Base-by-base conservation (phyloP, 441 rosid genomes). In the Euphorbia neoarborescens region DNA sequence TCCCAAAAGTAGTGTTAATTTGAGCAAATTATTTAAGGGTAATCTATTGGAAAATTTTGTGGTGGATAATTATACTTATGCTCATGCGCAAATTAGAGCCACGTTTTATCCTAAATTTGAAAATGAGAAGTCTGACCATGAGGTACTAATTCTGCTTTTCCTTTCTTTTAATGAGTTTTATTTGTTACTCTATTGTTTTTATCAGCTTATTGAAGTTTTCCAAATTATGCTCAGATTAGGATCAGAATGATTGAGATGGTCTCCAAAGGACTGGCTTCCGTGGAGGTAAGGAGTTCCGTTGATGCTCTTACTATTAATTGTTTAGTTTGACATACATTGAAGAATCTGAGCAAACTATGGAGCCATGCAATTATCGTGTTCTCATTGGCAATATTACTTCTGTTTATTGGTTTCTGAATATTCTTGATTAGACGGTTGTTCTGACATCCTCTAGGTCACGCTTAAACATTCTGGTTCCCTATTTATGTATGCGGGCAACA, bases 401-500 rank as follows among this genome's bases (percentile, higher is more conserved):
- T 59, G 37, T 32, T 66, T 10, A 74, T 28, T 57, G n/a, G 19
- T 30, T 44, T 64, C 30, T 7, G 60, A 12, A 48, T 32, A 60
- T 37, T 40, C 32, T 66, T 72, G 68, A 70, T 48, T 57, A 50
- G 24, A 54, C 67, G 66, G 64, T 53, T 66, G 46, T 60, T 14
- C n/a, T 79, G 58, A 71, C 62, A 60, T 75, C 64, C 62, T 63
- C 71, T 85, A 94, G 99, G 99, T 94, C 67, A 83, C 97, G 10
- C 91, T 91, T 51, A 94, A 94, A 82, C 97, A 94, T 71, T 94
- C 99, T 58, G 99, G 99, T 66, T 94, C 99, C 61, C 97, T 94
- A 70, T 91, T 94, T 79, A 94, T 94, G 97, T 94, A 91, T 60
- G 97, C 97, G 9, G 97, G 99, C 42, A 78, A 81, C 59, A 80